phyloP scores from a whole-genome alignment of 2,329 filamentous ascomycete species.

The Phaeomoniella chlamydospora region DNA sequence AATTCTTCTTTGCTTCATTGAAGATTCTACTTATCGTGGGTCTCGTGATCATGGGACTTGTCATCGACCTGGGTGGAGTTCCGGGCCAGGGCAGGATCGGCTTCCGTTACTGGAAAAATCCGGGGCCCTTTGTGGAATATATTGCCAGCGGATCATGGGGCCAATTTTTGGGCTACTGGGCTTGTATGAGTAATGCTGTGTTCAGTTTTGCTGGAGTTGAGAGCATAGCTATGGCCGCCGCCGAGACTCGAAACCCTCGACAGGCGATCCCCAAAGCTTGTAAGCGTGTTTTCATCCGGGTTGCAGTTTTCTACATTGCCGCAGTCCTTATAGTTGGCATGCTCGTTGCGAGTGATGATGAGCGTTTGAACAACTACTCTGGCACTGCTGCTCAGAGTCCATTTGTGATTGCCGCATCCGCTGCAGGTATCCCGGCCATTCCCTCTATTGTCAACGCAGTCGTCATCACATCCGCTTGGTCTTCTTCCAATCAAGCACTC shows the following conservation, averaged over 20 bases:
- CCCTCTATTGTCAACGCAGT: conserved; percentile 25
- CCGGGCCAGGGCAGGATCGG: conserved; percentile 45
- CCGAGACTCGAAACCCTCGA: conserved; percentile 23
- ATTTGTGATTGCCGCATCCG: conserved; percentile 35
- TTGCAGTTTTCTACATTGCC: conserved; percentile 23
- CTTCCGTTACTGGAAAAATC: conserved; percentile 55
- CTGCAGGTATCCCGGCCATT: conserved; percentile 18
- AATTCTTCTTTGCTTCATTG: conserved; percentile 36
- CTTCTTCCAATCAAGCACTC: conserved; percentile 25
- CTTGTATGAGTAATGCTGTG: conserved; percentile 24
- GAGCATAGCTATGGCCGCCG: conserved; percentile 23
- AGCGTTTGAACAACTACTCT: conserved; percentile 15
- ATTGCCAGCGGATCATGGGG: conserved; percentile 44
- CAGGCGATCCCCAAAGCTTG: conserved; percentile 24
- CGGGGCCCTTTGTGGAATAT: conserved; percentile 53
- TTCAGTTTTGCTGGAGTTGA: conserved; percentile 27
- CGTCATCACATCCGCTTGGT: conserved; percentile 25
- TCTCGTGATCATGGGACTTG: conserved; percentile 36
- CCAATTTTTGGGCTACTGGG: conserved; percentile 47
- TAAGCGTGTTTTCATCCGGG: conserved; percentile 23
- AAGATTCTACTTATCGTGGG: conserved; percentile 48
- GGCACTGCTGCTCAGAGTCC: conserved; percentile 29
- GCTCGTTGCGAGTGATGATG: conserved; percentile 22
- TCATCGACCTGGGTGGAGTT: conserved; percentile 49
- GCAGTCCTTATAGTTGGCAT: conserved; percentile 20